Base-by-base conservation (phyloP, 805 yeast genomes). In the Maudiozyma barnettii region DNA sequence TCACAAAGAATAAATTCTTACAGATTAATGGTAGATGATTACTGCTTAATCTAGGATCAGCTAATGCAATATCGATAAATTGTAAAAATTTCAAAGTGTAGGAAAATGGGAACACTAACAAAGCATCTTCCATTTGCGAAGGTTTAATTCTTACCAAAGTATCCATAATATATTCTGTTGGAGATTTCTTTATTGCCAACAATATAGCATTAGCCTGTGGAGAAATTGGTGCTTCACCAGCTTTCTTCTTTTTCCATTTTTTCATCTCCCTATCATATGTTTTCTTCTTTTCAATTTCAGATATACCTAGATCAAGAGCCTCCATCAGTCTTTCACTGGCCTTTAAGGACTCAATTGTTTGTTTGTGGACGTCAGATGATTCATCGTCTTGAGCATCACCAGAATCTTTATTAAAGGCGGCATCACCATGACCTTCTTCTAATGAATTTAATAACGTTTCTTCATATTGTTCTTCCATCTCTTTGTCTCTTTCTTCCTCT, bases 401-500 rank as follows among this genome's bases (percentile, higher is more conserved):
- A n/a, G 59, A 68, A 42, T 67, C 74, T 21, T 59, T 69, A 13
- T 58, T 54, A 35, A 67, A 62, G 22, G 68, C 69, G 33, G 70
- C 77, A 39, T 68, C 72, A 13, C 69, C 74, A 14, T 70, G 47
- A 16, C 65, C 80, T 37, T 74, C 78, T 58, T 87, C 95, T 40
- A 88, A 67, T 4, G 90, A 79, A 14, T 76, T 79, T 44, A 89
- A 71, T 41, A 93, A 70, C 7, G 83, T 84, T n/a, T 78, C 75
- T 61, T 93, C 98, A 60, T 90, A 88, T 48, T 82, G 69, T 64
- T 90, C 96, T 63, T 93, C 99, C 77, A 89, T 73, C 65, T 93
- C 99, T 65, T 84, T 86, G 63, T 93, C 99, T 49, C 93, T 76
- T 69, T 93, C 99, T 72, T 93, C 99, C 65, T 93, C 97, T 50